These are phyloP conservation scores for Stentor roeselii DNA, from an alignment of 73 alveolate species.

Conservation along the genomic window DNA sequence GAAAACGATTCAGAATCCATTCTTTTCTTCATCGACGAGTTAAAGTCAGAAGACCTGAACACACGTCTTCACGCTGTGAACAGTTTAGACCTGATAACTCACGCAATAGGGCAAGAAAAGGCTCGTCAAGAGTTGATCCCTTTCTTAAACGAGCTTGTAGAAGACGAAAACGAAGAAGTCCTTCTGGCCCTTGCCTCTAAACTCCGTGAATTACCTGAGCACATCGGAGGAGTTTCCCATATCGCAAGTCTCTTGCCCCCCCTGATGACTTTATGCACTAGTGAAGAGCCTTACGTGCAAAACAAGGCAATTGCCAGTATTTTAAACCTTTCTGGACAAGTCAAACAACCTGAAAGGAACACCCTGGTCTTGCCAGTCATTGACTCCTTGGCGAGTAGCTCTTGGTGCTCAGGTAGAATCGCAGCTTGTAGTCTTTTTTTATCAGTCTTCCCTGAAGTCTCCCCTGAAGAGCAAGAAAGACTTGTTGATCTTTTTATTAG, in stretches of 20 bases:
- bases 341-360: slow-evolving; percentile 41
- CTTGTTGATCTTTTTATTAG: slow-evolving; percentile 54
- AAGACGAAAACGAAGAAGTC: slow-evolving; percentile 90
- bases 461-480: slow-evolving; percentile 42
- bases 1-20: slow-evolving; percentile 3
- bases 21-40: slow-evolving; percentile 50
- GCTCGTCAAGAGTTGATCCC: slow-evolving; percentile 83
- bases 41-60: slow-evolving; percentile 50
- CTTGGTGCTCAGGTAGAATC: slow-evolving; percentile 39
- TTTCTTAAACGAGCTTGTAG: slow-evolving; percentile 66
- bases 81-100: slow-evolving; percentile 54
- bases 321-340: slow-evolving; percentile 37
- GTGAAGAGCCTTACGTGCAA: slow-evolving; percentile 56
- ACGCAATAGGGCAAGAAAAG: slow-evolving; percentile 83
- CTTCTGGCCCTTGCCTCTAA: slow-evolving; percentile 75
- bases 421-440: slow-evolving; percentile 49
- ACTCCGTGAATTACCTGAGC: slow-evolving; percentile 65
- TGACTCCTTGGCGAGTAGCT: slow-evolving; percentile 34
- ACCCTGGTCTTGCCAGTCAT: slow-evolving; percentile 42
- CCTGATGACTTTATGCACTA: slow-evolving; percentile 37
- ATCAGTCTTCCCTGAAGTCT: slow-evolving; percentile 31
- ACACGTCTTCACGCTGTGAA: slow-evolving; percentile 67
- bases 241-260: slow-evolving; percentile 34
- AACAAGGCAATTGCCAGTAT: slow-evolving; percentile 44
- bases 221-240: slow-evolving; percentile 67